A percentile compares a stretch with the other conserved stretches of the same genome.
Conservation (phyloP, 2,329 filamentous ascomycete genomes). For the Arthrobotrys entomopaga region DNA sequence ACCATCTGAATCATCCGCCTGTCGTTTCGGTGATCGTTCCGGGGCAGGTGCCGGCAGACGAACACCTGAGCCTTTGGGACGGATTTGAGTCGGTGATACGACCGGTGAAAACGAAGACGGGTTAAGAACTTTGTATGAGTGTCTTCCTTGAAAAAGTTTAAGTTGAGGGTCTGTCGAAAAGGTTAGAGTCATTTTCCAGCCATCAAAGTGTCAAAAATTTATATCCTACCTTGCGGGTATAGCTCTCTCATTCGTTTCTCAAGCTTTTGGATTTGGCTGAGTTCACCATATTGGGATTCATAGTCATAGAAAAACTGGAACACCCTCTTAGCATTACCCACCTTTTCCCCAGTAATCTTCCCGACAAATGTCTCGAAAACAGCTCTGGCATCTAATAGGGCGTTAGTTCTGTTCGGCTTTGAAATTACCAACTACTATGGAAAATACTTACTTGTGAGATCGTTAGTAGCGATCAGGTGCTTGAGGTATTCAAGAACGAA, state of each 20-base stretch:
- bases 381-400: conserved; percentile 79
- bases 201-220: neutral
- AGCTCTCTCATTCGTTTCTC: conserved; percentile 92
- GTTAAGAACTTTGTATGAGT: conserved; percentile 58
- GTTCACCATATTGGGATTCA: conserved; percentile 91
- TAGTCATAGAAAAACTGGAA: conserved; percentile 95
- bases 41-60: conserved; percentile 57
- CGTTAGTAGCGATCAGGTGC: conserved; percentile 89
- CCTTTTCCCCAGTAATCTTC: conserved; percentile 79
- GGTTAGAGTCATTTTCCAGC: conserved; percentile 1
- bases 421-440: neutral
- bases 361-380: conserved; percentile 91
- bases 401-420: conserved; percentile 3
- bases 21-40: conserved; percentile 67
- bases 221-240: conserved; percentile 79
- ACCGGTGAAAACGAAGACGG: conserved; percentile 58
- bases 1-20: conserved; percentile 69
- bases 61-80: conserved; percentile 61
- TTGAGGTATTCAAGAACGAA: conserved; percentile 97
- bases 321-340: conserved; percentile 84
- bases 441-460: conserved; percentile 81
- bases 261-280: conserved; percentile 87
- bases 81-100: conserved; percentile 57
- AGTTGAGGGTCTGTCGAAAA: conserved; percentile 56
- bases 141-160: conserved; percentile 57